phyloP scores from a whole-genome alignment of 192 early-diverging fungal genomes.

The Entomortierella parvispora region DNA sequence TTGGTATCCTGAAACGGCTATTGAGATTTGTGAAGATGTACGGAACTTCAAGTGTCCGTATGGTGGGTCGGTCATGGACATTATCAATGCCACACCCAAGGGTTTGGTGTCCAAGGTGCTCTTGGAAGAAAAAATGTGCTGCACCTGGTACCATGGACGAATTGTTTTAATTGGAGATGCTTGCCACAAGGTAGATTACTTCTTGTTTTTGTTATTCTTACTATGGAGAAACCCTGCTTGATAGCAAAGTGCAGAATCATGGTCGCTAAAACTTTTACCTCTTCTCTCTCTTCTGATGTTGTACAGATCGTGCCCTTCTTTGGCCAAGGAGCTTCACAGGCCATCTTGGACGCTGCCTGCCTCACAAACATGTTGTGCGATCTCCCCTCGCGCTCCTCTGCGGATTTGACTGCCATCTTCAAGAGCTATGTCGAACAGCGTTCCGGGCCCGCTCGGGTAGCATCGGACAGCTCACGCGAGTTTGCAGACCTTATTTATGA shows the following conservation, averaged over 20 bases:
- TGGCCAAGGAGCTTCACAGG: not conserved
- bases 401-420: not conserved
- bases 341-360: not conserved
- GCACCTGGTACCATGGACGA: slow-evolving; percentile 47
- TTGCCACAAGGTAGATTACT: slow-evolving; percentile 30
- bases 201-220: too few relatives aligned
- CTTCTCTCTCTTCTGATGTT: too few relatives aligned
- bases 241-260: too few relatives aligned
- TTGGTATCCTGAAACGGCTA: slow-evolving; percentile 47
- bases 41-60: slow-evolving; percentile 52
- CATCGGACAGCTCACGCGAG: slow-evolving; percentile 27
- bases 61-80: slow-evolving; percentile 49
- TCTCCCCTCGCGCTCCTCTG: not conserved
- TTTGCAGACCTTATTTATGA: slow-evolving; percentile 53
- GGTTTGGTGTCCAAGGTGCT: slow-evolving; percentile 40
- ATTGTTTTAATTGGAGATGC: slow-evolving; percentile 43
- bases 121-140: slow-evolving; percentile 44
- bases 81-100: slow-evolving; percentile 45
- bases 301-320: not conserved
- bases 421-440: not conserved
- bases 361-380: not conserved
- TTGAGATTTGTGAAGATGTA: slow-evolving; percentile 50
- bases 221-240: too few relatives aligned
- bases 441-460: not conserved
- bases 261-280: too few relatives aligned